phyloP scores from a whole-genome alignment of 805 yeast genomes.

The Candida boidinii region DNA sequence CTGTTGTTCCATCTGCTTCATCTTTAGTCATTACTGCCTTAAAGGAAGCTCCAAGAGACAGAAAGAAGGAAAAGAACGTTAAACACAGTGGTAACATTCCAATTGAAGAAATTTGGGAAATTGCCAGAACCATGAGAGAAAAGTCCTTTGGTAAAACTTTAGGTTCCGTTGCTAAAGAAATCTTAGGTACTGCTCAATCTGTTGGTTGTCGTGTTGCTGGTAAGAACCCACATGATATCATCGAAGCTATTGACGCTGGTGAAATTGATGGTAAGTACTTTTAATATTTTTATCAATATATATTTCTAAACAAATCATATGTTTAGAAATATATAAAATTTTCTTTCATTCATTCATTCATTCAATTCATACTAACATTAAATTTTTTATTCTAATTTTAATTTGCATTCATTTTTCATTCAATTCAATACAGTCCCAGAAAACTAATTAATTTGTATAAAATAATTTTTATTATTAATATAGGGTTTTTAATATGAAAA shows the following conservation, averaged over 20 bases:
- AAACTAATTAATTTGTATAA: slow-evolving; percentile 41
- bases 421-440: slow-evolving; percentile 55
- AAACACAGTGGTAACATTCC: slow-evolving; percentile 99
- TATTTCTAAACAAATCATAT: too few species aligned
- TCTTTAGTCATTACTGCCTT: slow-evolving; percentile 98
- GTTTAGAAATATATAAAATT: too few species aligned
- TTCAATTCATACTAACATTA: not conserved
- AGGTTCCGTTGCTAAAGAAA: slow-evolving; percentile 96
- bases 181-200: slow-evolving; percentile 99
- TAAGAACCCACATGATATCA: slow-evolving; percentile 98
- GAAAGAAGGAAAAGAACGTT: slow-evolving; percentile 99
- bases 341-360: not conserved
- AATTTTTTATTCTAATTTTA: not conserved
- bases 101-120: slow-evolving; percentile 90
- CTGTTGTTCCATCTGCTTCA: slow-evolving; percentile 99
- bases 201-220: slow-evolving; percentile 99
- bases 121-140: slow-evolving; percentile 95
- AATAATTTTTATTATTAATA: slow-evolving; percentile 17
- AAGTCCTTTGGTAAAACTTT: slow-evolving; percentile 97
- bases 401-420: too few species aligned
- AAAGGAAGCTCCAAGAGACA: slow-evolving; percentile 99
- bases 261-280: slow-evolving; percentile 68
- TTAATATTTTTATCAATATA: slow-evolving; percentile 22
- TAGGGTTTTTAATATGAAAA: slow-evolving; percentile 8
- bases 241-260: slow-evolving; percentile 97